A percentile compares a stretch with the other conserved stretches of the same genome.
phyloP scores from a whole-genome alignment of 257 asterid genomes.

The Agastache rugosa region DNA sequence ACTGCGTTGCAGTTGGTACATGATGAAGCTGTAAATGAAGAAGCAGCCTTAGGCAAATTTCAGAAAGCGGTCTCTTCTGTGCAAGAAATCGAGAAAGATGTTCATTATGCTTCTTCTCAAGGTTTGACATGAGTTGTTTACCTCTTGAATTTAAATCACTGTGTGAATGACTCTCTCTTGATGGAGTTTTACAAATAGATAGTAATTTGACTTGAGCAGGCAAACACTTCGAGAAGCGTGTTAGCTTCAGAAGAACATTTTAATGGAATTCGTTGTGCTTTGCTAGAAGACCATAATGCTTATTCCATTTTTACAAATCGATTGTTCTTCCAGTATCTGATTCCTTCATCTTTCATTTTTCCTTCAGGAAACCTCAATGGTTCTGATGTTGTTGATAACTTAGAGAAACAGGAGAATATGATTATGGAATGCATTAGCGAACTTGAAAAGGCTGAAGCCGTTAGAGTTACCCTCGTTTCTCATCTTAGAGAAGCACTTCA shows the following conservation, averaged over 20 bases:
- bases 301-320: neutral
- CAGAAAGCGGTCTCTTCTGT: conserved; percentile 57
- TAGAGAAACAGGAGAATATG: conserved; percentile 71
- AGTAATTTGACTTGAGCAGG: neutral
- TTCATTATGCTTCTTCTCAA: conserved; percentile 59
- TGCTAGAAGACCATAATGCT: neutral
- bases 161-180: conserved; percentile 30
- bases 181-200: conserved; percentile 5
- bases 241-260: neutral
- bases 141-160: conserved; percentile 25
- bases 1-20: conserved; percentile 77
- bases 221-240: too few relatives aligned
- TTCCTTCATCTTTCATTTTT: conserved; percentile 32
- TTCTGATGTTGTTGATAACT: conserved; percentile 62
- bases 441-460: conserved; percentile 77
- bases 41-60: conserved; percentile 66
- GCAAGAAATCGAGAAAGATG: conserved; percentile 71
- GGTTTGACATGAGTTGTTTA: conserved; percentile 53
- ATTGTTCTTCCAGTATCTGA: conserved; percentile 2
- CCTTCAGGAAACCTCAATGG: conserved; percentile 65
- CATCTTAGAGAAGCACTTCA: conserved; percentile 83
- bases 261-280: neutral
- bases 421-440: conserved; percentile 67
- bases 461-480: conserved; percentile 66
- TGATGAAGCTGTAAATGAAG: conserved; percentile 74